phyloP scores from a whole-genome alignment of 306 rosid species.

The Sicyos baderoa region DNA sequence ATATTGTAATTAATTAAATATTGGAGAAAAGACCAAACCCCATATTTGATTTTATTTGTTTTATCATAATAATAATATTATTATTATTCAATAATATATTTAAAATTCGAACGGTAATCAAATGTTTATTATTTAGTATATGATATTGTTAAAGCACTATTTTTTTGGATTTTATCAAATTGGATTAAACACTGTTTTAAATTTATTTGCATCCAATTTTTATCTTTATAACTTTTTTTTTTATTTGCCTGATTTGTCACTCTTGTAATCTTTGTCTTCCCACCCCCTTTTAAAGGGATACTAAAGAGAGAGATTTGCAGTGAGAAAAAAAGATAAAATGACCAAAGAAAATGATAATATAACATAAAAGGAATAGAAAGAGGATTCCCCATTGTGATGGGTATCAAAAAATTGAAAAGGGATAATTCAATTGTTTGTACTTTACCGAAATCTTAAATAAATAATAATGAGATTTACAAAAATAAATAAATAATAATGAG shows the following conservation, averaged over 20 bases:
- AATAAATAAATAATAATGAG: no score
- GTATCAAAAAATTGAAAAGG: background rate
- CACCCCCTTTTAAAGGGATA: background rate
- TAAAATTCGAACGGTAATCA: no score
- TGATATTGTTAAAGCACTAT: background rate
- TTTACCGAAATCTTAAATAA: no score
- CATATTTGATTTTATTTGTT: no score
- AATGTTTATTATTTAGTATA: no score
- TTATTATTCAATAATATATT: no score
- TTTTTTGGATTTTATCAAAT: background rate
- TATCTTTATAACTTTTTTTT: background rate
- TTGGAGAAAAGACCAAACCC: background rate
- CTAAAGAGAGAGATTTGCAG: background rate
- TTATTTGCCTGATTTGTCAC: background rate
- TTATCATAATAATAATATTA: no score
- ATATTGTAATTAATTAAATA: background rate
- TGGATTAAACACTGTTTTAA: background rate
- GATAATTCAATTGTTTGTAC: background rate
- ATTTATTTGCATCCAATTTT: background rate
- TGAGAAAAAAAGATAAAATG: background rate
- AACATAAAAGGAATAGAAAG: background rate
- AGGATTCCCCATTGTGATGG: background rate
- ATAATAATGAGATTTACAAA: no score
- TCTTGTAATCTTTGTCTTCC: constrained; percentile 12
- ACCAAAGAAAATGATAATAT: background rate